Base-by-base conservation (phyloP, 768 basidiomycete species). In the Leucocoprinus sp. region DNA sequence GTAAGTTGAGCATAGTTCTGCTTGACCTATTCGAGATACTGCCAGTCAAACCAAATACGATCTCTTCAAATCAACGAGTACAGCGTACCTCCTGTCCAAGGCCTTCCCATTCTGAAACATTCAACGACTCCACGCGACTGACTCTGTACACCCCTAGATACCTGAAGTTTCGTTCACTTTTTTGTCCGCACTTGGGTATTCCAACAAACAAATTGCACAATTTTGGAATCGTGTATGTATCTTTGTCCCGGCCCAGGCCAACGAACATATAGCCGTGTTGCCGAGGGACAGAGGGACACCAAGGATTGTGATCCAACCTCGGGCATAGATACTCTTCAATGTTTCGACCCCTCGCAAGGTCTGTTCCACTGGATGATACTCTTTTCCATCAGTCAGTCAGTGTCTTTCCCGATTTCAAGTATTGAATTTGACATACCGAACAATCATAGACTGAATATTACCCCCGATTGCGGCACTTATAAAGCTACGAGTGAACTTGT, bases 251-350 rank as follows among this genome's bases (percentile, higher is more conserved):
- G 7, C 70, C 70, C 42, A 76, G 62, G 14, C 74, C 76, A 21
- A 78, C 73, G 37, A 77, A 76, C 60, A 79, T 72, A 52, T 68
- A 79, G 1, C 75, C 76, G 47, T 76, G 72, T 42, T 69, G 56
- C 7, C 75, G 76, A 8, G 74, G 72, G 1, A 44, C 54, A 4
- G 60, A 56, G 2, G 76, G 76, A 36, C 71, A 72, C 77, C 76
- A 79, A 8, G 73, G 71, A 46, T 77, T 78, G 39, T 71, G 68
- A 38, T 70, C 67, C 14, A 73, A 55, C 24, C 74, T 69, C 2
- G 75, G 76, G 42, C 72, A 75, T 2, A 78, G 54, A 53, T 74
- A 74, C 24, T 64, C 68, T 5, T 57, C 55, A 26, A 74, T 63
- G 37, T 58, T 52, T 21, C 50, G 54, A n/a, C 46, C 52, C 47